A percentile compares a stretch with the other conserved stretches of the same genome.
Conservation (phyloP, 768 basidiomycete species). For the Suillus fuscotomentosus region DNA sequence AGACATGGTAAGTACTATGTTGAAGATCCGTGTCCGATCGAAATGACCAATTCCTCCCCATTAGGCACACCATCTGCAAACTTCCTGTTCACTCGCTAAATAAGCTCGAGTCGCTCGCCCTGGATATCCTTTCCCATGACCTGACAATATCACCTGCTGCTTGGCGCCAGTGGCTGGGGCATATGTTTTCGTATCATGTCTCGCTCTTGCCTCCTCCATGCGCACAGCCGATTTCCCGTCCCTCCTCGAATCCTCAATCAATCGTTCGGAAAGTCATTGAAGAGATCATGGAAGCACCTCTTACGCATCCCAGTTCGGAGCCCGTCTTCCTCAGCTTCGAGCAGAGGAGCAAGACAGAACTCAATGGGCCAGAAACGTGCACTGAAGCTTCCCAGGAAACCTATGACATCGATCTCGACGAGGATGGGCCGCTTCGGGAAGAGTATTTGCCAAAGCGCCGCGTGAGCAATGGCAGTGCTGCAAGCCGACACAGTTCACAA, state of each 20-base stretch:
- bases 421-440: conserved; percentile 78
- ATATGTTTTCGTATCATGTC: conserved; percentile 63
- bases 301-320: conserved; percentile 33
- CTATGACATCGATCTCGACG: conserved; percentile 76
- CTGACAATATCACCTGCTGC: conserved; percentile 60
- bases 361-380: conserved; percentile 42
- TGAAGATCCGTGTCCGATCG: conserved; percentile 1
- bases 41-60: conserved; percentile 4
- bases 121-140: conserved; percentile 71
- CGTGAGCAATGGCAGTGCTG: conserved; percentile 17
- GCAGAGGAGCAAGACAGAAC: conserved; percentile 53
- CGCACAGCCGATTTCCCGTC: conserved; percentile 77
- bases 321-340: conserved; percentile 76
- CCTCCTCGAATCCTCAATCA: conserved; percentile 67
- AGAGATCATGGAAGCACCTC: conserved; percentile 58
- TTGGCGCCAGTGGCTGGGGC: conserved; percentile 73
- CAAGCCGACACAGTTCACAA: neutral
- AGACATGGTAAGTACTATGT: conserved; percentile 64
- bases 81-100: conserved; percentile 71
- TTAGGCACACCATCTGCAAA: conserved; percentile 79
- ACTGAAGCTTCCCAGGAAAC: conserved; percentile 39
- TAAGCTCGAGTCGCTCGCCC: conserved; percentile 64
- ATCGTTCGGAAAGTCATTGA: conserved; percentile 70
- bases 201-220: conserved; percentile 57
- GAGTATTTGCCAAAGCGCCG: conserved; percentile 79